Conservation (phyloP, 768 basidiomycete genomes). For the Psilocybe subaeruginosa region DNA sequence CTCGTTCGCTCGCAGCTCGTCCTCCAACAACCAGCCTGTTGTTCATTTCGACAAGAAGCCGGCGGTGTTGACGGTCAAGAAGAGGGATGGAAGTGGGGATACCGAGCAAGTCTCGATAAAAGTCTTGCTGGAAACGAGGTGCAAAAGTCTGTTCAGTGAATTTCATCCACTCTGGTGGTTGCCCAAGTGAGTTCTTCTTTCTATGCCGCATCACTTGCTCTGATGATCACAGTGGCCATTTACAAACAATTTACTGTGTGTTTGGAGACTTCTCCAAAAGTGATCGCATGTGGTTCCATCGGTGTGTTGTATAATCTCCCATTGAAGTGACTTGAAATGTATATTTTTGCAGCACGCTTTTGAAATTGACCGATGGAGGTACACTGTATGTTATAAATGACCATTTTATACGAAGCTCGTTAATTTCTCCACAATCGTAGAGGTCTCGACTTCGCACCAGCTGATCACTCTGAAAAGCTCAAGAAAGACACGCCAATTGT, state of each 20-base stretch:
- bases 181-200: conserved; percentile 38
- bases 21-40: conserved; percentile 26
- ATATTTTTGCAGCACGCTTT: conserved; percentile 37
- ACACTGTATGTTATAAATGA: conserved; percentile 50
- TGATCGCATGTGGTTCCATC: conserved; percentile 58
- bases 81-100: conserved; percentile 30
- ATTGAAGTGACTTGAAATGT: background rate
- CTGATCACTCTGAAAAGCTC: conserved; percentile 35
- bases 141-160: conserved; percentile 42
- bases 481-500: conserved; percentile 52
- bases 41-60: conserved; percentile 46
- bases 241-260: conserved; percentile 65
- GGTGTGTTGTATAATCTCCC: conserved; percentile 34
- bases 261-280: conserved; percentile 61
- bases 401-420: background rate
- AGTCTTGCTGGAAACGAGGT: conserved; percentile 42
- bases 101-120: conserved; percentile 41
- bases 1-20: conserved; percentile 25
- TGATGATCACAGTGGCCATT: conserved; percentile 50
- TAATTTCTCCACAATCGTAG: conserved; percentile 32
- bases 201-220: background rate
- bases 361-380: conserved; percentile 62
- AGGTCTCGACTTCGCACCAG: conserved; percentile 68
- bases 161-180: conserved; percentile 56
- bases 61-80: conserved; percentile 35